Base-by-base conservation (phyloP, 169 alveolate genomes). In the Eimeria nieschulzi region DNA sequence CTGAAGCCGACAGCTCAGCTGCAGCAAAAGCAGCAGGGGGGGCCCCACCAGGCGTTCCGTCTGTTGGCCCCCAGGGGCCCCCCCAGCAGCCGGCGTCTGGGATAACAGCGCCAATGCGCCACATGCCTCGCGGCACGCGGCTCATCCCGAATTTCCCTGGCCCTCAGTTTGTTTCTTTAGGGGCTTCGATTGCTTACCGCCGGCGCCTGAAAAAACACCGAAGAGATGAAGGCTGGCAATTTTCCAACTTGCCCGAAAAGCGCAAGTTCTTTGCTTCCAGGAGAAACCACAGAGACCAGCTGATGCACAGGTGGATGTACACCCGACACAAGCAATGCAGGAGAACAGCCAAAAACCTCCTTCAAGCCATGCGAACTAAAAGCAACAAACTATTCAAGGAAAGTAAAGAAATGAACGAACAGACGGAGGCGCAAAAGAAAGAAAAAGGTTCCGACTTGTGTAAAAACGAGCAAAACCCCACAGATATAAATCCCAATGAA, bases 261-360 rank as follows among this genome's bases (percentile, higher is more conserved):
- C 78, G 92, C 55, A 61, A 25, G 19, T 87, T 73, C 39, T 87
- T 87, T 23, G 92, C 92, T 0, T 78, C 84, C 63, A 55, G 92
- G 21, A 64, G 92, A 70, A 87, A 87, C 73, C 83, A 73, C 87
- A 70, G 92, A 26, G 92, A 87, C 51, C 92, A 87, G 71, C 80
- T 55, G 68, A 73, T 56, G 87, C 92, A 87, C 72, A 63, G 86
- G 33, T 87, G 92, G 92, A 10, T 87, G 72, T 55, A 55, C 39
- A 9, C 53, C 3, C 87, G 72, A 39, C 87, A 79, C 72, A 10
- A 26, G 17, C 59, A 53, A 54, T 55, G 72, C 72, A 79, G 54
- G 55, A 17, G 59, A 51, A 46, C 72, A 53, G 66, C 64, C 19
- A 33, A 21, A 33, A 53, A 26, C 12, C 72, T 53, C 25, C 87